phyloP scores from a whole-genome alignment of 2,329 filamentous ascomycete genomes.

The Trichoderma lentiforme region DNA sequence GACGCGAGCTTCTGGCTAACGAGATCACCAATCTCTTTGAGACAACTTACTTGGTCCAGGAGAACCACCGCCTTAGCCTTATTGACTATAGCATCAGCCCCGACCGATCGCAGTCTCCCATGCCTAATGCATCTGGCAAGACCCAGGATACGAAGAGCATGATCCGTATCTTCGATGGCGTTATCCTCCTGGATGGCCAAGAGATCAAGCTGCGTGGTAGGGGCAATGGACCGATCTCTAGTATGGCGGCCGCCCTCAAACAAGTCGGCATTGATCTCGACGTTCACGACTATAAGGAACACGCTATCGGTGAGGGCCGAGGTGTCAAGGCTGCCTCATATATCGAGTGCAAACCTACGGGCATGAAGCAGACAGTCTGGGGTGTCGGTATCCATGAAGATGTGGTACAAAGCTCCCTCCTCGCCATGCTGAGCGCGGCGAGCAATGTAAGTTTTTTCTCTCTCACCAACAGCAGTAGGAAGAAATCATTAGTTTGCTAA shows the following conservation, averaged over 20 bases:
- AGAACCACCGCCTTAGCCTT: conserved; percentile 1
- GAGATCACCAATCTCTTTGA: neutral
- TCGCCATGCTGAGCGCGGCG: conserved; percentile 4
- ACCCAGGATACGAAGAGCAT: conserved; percentile 3
- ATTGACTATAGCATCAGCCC: conserved; percentile 1
- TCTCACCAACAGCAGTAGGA: neutral
- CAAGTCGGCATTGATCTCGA: neutral
- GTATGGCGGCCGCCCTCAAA: neutral
- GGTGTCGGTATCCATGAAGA: neutral
- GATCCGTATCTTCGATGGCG: conserved; percentile 3
- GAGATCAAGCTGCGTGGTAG: neutral
- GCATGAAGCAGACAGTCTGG: conserved; percentile 5
- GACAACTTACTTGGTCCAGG: neutral
- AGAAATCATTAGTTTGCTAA: neutral
- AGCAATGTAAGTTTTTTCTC: neutral
- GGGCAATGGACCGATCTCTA: conserved; percentile 3
- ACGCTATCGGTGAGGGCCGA: neutral
- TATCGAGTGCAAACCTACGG: neutral
- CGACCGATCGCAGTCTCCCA: conserved; percentile 1
- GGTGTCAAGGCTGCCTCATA: conserved; percentile 3
- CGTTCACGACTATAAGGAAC: conserved; percentile 6
- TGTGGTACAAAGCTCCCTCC: neutral
- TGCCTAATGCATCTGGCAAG: neutral
- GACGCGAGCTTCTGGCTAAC: neutral
- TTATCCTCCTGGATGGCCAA: neutral